Base-by-base conservation (phyloP, 73 alveolate genomes). In the Diophrys appendiculata region DNA sequence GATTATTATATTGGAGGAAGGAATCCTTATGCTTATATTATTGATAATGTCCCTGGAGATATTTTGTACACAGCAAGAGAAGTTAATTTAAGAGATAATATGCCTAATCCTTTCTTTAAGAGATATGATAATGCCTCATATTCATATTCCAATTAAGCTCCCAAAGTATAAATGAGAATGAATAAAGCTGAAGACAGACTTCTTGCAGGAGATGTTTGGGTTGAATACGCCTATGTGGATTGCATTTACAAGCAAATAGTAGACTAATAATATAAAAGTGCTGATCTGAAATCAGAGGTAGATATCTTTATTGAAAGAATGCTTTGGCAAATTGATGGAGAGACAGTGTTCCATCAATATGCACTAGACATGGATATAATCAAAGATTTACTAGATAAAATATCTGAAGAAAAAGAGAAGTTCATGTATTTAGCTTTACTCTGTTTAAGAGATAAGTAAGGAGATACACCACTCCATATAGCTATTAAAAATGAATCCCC, bases 281-380 rank as follows among this genome's bases (percentile, higher is more conserved):
- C 60, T 43, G 60, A 43, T 11, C n/a, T 11, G n/a, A 5, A 11
- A 43, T 43, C 60, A 11, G 71, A 35, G 11, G 54, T 32, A 30
- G 52, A 64, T 23, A 64, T 76, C 31, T 27, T 24, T 31, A 0
- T 28, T 30, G 69, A 65, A 33, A 1, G 77, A 60, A 33, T 76
- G 56, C 25, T 29, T 22, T 76, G 27, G 68, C 70, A 76, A 35
- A 52, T 76, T 33, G 77, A 76, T n/a, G 85, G 85, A 27, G 31
- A 29, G 32, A 76, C 85, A 0, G 13, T 34, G 5, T 24, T 76
- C 24, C 85, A 76, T 64, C 31, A 56, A 14, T 29, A 29, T 54
- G 60, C 67, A 1, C 53, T 64, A 8, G 73, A 76, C 18, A 52
- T 52, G 31, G 85, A 64, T 27, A 32, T 25, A 23, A 43, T 76